Percentiles rank a stretch among this genome's conserved stretches.
Evolutionary conservation across 2,329 filamentous ascomycete species (phyloP).

Genomic region (Colletotrichum sp.): DNA sequence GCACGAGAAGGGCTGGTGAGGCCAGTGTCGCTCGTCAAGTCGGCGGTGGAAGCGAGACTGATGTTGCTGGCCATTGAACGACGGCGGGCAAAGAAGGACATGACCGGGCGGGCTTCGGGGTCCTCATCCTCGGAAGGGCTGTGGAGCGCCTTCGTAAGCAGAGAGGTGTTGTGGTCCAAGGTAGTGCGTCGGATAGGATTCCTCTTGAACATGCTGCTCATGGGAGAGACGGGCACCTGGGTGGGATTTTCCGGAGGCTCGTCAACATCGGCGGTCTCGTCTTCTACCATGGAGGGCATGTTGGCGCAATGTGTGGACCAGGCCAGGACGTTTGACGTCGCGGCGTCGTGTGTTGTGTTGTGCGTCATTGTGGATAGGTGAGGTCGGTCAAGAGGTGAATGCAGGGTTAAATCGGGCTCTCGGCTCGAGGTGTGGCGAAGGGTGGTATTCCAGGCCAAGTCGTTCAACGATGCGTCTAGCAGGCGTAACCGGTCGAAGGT

Average conservation of each 20-base stretch:
- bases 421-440: conserved; percentile 12
- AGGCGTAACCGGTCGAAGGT: conserved; percentile 12
- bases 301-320: conserved; percentile 50
- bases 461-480: conserved; percentile 20
- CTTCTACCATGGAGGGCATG: conserved; percentile 49
- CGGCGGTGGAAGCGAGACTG: conserved; percentile 83
- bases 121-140: conserved; percentile 65
- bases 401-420: conserved; percentile 1
- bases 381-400: not conserved
- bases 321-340: conserved; percentile 48
- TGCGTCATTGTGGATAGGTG: conserved; percentile 36
- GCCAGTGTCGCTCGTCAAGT: conserved; percentile 93
- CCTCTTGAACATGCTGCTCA: conserved; percentile 49
- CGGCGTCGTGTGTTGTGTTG: conserved; percentile 38
- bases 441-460: conserved; percentile 11
- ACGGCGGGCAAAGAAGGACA: conserved; percentile 46
- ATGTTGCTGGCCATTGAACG: conserved; percentile 80
- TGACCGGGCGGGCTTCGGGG: conserved; percentile 39
- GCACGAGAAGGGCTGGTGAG: conserved; percentile 89
- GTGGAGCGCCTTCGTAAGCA: conserved; percentile 85
- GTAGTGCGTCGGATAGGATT: conserved; percentile 51
- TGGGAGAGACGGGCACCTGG: conserved; percentile 29
- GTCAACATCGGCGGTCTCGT: conserved; percentile 80
- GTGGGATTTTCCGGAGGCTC: conserved; percentile 76
- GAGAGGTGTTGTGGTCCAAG: conserved; percentile 71